Base-by-base conservation (phyloP, 805 yeast genomes). In the Metschnikowia santaceciliae region DNA sequence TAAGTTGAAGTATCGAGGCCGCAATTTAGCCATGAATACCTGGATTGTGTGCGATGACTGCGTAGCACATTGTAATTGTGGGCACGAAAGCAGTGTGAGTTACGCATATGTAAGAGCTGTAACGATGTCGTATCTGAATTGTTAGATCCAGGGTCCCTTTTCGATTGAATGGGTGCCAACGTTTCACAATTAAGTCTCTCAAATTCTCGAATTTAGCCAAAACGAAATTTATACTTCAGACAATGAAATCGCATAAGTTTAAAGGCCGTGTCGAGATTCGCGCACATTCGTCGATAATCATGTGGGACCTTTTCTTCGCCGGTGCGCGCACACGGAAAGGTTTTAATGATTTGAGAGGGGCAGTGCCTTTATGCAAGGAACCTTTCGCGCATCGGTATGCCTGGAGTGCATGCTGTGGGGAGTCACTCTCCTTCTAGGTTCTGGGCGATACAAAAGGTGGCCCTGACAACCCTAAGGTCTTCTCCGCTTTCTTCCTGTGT, bases 341-440 rank as follows among this genome's bases (percentile, higher is more conserved):
- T 23, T 23, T 23, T 42, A 19, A 11, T 40, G 22, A 40, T 23
- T 19, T 13, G 22, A 22, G 36, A 32, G 45, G 26, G 45, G 45
- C 45, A 20, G 38, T 42, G 26, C 37, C 40, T 32, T n/a, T 19
- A 42, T 42, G 46, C 46, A 32, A 32, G 30, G 37, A 30, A 7
- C 19, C 37, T n/a, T 41, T 32, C 37, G 30, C 46, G 30, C 46
- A 26, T 33, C 22, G n/a, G 14, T 33, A 23, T 20, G 38, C 32
- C 14, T 33, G 46, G 46, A 33, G 46, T 42, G 46, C 38, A 42
- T 42, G 46, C 36, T 33, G 38, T n/a, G 46, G 38, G 32, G 46
- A 42, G 38, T 42, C 46, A 42, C 38, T 33, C 46, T 30, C 20
- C 43, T 26, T 30, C 19, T 10, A 26, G 15, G 33, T 15, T 26